These are phyloP conservation scores for Fusarium sp. DNA, from an alignment of 2,329 filamentous ascomycete genomes.

Conservation along the genomic window DNA sequence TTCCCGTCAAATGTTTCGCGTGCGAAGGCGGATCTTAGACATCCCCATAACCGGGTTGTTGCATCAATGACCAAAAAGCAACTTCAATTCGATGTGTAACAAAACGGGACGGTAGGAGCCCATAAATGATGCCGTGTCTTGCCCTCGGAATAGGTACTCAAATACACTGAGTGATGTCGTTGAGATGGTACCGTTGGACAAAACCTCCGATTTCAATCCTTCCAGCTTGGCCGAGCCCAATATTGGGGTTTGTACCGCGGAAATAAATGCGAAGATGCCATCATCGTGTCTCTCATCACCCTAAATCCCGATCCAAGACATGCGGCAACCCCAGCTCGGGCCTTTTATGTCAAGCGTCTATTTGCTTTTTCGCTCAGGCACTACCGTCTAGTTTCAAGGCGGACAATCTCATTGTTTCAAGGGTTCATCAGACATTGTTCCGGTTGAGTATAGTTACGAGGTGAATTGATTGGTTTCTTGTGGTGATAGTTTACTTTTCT, in stretches of 20 bases:
- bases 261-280: background rate
- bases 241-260: too few species aligned
- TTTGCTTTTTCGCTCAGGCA: background rate
- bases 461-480: background rate
- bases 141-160: background rate
- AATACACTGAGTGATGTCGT: too few species aligned
- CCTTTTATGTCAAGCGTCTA: background rate
- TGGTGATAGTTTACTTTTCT: background rate
- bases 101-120: background rate
- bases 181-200: background rate
- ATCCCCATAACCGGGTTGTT: background rate
- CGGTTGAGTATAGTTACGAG: background rate
- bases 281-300: background rate
- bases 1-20: background rate
- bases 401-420: background rate
- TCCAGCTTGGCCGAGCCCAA: background rate
- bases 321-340: background rate
- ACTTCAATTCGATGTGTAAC: background rate
- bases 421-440: background rate
- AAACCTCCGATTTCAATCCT: too few species aligned
- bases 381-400: background rate
- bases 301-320: background rate
- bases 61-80: background rate
- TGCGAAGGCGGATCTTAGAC: background rate
- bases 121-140: background rate